Conservation (phyloP, 2,329 filamentous ascomycete genomes). For the Ophiosphaerella korrae region DNA sequence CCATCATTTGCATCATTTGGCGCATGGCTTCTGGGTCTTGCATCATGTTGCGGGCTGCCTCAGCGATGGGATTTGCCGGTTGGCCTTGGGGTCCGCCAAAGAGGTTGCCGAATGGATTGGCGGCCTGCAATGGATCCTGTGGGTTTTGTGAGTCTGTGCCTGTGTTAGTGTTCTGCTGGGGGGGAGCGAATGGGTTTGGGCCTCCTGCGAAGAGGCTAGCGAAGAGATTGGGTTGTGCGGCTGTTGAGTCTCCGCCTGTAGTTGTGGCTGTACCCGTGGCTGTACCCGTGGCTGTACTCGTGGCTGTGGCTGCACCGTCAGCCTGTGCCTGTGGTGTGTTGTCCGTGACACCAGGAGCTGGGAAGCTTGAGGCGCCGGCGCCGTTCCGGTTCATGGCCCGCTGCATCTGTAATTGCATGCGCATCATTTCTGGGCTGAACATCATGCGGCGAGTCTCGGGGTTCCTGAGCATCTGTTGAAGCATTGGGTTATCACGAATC, state of each 20-base stretch:
- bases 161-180: conserved; percentile 30
- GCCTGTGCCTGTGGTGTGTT: conserved; percentile 66
- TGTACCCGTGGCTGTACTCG: conserved; percentile 47
- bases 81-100: conserved; percentile 54
- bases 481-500: conserved; percentile 87
- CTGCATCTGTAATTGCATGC: conserved; percentile 83
- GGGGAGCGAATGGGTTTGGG: conserved; percentile 44
- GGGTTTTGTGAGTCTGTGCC: conserved; percentile 25
- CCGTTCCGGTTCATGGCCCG: conserved; percentile 61
- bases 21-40: conserved; percentile 64
- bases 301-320: conserved; percentile 13
- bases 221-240: conserved; percentile 61
- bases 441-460: conserved; percentile 91
- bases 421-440: conserved; percentile 84
- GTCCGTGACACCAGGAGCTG: conserved; percentile 89
- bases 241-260: conserved; percentile 19
- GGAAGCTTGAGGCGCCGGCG: conserved; percentile 67
- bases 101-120: conserved; percentile 53
- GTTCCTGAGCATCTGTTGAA: conserved; percentile 84
- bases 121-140: conserved; percentile 27
- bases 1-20: conserved; percentile 60
- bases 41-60: conserved; percentile 55
- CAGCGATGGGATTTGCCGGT: conserved; percentile 56
- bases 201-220: conserved; percentile 59
- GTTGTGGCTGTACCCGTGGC: conserved; percentile 25